Evolutionary conservation across 2,329 filamentous ascomycete genomes (phyloP).

Genomic region (Truncatella angustata): DNA sequence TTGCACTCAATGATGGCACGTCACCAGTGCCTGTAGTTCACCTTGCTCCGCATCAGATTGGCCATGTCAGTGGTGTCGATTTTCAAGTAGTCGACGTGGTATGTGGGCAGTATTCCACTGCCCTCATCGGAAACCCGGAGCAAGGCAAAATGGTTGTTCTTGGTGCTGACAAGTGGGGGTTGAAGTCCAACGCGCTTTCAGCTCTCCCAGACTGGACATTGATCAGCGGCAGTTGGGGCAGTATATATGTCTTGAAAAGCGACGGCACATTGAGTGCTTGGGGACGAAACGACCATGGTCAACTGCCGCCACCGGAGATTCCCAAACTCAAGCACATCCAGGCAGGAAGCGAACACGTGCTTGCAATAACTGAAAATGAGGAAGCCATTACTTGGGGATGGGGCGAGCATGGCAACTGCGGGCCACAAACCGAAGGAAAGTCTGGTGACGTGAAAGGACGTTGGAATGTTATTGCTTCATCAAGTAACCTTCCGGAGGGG

Average conservation of each 20-base stretch:
- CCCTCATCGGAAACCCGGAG: constrained; percentile 56
- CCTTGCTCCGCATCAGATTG: constrained; percentile 10
- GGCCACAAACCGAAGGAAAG: constrained; percentile 60
- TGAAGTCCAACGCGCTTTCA: constrained; percentile 57
- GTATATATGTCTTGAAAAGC: constrained; percentile 66
- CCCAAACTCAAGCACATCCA: constrained; percentile 64
- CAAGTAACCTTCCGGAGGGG: constrained; percentile 49
- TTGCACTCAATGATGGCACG: constrained; percentile 12
- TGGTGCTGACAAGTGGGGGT: constrained; percentile 72
- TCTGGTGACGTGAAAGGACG: constrained; percentile 61
- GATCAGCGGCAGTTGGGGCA: constrained; percentile 79
- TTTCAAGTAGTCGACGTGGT: constrained; percentile 68
- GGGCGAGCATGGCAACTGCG: constrained; percentile 98
- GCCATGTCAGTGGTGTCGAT: constrained; percentile 53
- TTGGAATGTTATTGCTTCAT: constrained; percentile 65
- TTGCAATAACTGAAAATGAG: constrained; percentile 65
- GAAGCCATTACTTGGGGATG: constrained; percentile 87
- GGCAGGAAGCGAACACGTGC: constrained; percentile 85
- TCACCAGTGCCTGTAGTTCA: constrained; percentile 10
- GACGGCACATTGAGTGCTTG: constrained; percentile 66
- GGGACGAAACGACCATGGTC: constrained; percentile 84
- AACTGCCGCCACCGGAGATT: constrained; percentile 65
- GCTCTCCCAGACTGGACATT: constrained; percentile 59
- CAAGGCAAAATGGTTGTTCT: constrained; percentile 64
- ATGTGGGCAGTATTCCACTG: constrained; percentile 85